These are phyloP conservation scores for Sungouiella blattae DNA, from an alignment of 805 yeast genomes.

Conservation along the genomic window DNA sequence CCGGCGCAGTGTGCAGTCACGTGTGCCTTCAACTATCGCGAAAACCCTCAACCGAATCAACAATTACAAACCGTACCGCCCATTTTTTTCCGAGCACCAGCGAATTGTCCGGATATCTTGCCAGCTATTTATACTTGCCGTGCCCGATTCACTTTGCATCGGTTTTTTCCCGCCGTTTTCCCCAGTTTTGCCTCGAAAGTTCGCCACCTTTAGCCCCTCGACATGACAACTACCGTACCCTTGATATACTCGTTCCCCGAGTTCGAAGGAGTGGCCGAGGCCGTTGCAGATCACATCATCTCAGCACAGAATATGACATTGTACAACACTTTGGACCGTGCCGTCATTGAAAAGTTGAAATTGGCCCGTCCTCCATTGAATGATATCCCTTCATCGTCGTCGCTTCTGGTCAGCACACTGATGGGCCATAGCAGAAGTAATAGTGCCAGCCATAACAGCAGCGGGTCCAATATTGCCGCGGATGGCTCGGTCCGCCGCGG, in stretches of 20 bases:
- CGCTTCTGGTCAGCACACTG: conserved; percentile 7
- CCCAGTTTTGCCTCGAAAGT: background rate
- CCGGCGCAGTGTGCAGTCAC: too few relatives aligned
- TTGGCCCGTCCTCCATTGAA: conserved; percentile 13
- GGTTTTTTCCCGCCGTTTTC: too few relatives aligned
- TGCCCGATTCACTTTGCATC: too few relatives aligned
- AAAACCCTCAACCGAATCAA: too few relatives aligned
- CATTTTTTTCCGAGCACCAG: too few relatives aligned
- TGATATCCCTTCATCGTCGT: conserved; percentile 9
- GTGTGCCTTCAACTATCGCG: too few relatives aligned
- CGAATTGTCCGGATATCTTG: too few relatives aligned
- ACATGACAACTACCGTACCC: conserved; percentile 91
- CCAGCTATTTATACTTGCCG: too few relatives aligned
- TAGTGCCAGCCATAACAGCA: conserved; percentile 11
- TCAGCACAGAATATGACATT: conserved; percentile 79
- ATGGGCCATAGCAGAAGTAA: conserved; percentile 13
- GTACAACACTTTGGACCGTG: conserved; percentile 38
- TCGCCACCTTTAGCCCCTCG: background rate
- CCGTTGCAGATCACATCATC: conserved; percentile 92
- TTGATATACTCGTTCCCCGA: conserved; percentile 90
- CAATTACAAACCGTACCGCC: too few relatives aligned
- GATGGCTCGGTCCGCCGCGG: conserved; percentile 11
- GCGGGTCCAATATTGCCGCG: conserved; percentile 10
- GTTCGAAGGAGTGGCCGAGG: conserved; percentile 87
- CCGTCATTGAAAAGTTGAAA: conserved; percentile 30